Base-by-base conservation (phyloP, 179 eudicot species). In the Drosera spatulata region DNA sequence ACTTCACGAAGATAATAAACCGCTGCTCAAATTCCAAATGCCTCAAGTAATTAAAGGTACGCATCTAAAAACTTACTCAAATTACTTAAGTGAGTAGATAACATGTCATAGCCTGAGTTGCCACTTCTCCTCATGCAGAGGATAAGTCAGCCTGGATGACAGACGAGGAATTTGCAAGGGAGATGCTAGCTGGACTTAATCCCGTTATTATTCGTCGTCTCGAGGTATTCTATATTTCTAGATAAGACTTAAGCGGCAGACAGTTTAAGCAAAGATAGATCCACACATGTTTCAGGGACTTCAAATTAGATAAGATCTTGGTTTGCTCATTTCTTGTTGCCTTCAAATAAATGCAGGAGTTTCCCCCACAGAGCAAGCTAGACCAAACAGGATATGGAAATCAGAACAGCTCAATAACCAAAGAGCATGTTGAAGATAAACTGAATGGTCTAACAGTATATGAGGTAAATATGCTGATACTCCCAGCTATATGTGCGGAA, bases 101-200 rank as follows among this genome's bases (percentile, higher is more conserved):
- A 22, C 33, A 22, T 22, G 33, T 22, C 33, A 22, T 22, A 22
- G 33, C 0, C 33, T 22, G 33, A 22, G 33, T 22, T 22, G 33
- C 33, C 33, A 1, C 33, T 22, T 22, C 33, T 22, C 33, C 33
- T 22, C 33, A 22, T 43, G 45, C 45, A 87, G 96, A 77, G 68
- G 77, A 84, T 66, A 78, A 66, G 69, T 61, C 78, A 15, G 96
- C 91, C 8, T 91, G 98, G 98, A 76, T 85, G 61, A 85, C 95
- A 13, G 98, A 91, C 64, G 96, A 84, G 78, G 98, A 91, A 60
- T 91, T 91, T 66, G 95, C 76, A 45, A 71, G 98, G 71, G 97
- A 87, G 66, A 85, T 85, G 89, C 52, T 87, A 43, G 95, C 93
- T 56, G 95, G 91, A 48, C 44, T 79, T 3, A 79, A 87, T 72